Evolutionary conservation across 139 green algal species (phyloP).

Genomic region (Picocystis salinarum): DNA sequence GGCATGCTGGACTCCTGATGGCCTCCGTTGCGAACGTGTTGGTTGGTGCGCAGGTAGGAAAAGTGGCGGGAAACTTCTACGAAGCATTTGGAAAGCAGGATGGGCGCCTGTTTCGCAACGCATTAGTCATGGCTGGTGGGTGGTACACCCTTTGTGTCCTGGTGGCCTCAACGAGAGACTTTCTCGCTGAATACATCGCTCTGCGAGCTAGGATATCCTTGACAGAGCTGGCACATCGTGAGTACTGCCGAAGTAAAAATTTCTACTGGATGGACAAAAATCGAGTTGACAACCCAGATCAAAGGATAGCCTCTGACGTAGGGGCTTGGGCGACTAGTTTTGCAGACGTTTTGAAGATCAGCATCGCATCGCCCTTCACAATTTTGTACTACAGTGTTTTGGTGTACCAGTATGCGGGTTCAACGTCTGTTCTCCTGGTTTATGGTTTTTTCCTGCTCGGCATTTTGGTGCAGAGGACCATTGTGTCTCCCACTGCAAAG

Average conservation of each 20-base stretch:
- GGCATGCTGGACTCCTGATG: too few relatives aligned
- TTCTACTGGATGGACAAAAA: slow-evolving; percentile 8
- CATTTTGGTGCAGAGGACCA: slow-evolving; percentile 15
- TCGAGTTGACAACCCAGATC: slow-evolving; percentile 76
- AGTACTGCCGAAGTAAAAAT: slow-evolving; percentile 12
- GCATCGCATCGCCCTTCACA: slow-evolving; percentile 18
- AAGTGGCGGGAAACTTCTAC: slow-evolving; percentile 24
- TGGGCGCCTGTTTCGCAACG: background rate
- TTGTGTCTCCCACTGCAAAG: slow-evolving; percentile 22
- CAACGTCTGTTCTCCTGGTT: slow-evolving; percentile 9
- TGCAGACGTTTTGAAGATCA: slow-evolving; percentile 1
- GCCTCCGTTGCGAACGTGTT: too few relatives aligned
- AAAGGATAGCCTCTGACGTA: slow-evolving; percentile 60
- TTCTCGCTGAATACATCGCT: slow-evolving; percentile 2
- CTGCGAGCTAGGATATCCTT: slow-evolving; percentile 12
- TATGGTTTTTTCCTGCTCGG: slow-evolving; percentile 25
- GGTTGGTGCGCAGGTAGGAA: too few relatives aligned
- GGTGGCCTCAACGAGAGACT: slow-evolving; percentile 1
- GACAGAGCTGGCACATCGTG: slow-evolving; percentile 4
- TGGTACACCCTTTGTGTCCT: slow-evolving; percentile 8
- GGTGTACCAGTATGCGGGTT: slow-evolving; percentile 17
- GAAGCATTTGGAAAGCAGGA: slow-evolving; percentile 13
- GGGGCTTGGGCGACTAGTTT: background rate
- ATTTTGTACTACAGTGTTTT: slow-evolving; percentile 19
- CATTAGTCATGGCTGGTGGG: slow-evolving; percentile 6